Evolutionary conservation across 1,284 basidiomycete species (phyloP).

Genomic region (Earliella scabrosa): DNA sequence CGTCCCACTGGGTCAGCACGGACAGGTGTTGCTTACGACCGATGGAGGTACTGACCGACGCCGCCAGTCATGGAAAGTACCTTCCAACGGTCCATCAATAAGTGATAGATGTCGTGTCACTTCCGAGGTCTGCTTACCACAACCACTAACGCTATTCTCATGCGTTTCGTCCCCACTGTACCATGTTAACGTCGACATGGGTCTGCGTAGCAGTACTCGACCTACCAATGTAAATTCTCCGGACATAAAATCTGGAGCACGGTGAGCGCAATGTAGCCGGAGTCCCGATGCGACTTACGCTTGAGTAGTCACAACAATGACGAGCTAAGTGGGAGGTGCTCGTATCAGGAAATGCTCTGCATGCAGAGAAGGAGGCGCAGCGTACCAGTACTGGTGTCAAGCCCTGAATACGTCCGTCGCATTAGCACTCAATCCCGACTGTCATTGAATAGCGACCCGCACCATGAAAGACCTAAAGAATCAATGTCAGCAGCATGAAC

Average conservation of each 20-base stretch:
- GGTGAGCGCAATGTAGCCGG: neutral
- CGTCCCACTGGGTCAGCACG: too few species aligned
- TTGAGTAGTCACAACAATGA: slow-evolving; percentile 3
- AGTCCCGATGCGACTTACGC: neutral
- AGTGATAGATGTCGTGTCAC: too few species aligned
- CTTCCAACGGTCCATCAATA: too few species aligned
- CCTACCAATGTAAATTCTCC: slow-evolving; percentile 4
- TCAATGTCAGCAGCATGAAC: too few species aligned
- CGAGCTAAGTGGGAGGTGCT: neutral
- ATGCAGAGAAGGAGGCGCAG: neutral
- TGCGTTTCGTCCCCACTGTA: too few species aligned
- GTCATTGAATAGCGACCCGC: neutral
- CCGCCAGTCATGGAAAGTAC: neutral
- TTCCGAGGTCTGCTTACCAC: too few species aligned
- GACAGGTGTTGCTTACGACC: too few species aligned
- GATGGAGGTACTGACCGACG: neutral
- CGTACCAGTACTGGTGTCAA: neutral
- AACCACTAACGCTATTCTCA: too few species aligned
- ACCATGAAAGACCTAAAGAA: neutral
- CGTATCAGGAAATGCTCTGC: neutral
- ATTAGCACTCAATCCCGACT: too few species aligned
- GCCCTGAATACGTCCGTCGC: too few species aligned
- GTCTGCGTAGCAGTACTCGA: too few species aligned
- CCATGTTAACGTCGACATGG: too few species aligned
- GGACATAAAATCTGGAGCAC: neutral